Conservation (phyloP, 495 filamentous ascomycete species). For the Antarctomyces pellizariae region DNA sequence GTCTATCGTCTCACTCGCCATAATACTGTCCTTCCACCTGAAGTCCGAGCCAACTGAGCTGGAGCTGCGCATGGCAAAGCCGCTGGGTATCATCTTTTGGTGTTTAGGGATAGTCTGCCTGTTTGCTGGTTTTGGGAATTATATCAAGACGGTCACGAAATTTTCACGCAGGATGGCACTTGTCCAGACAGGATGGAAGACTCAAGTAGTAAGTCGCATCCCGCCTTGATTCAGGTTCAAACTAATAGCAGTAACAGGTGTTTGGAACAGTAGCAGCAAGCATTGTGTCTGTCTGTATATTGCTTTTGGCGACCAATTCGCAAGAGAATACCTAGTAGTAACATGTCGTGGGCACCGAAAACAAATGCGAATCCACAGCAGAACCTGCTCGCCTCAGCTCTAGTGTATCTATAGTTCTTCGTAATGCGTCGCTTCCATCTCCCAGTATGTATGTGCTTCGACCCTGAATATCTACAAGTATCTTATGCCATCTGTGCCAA, state of each 20-base stretch:
- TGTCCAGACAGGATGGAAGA: slow-evolving; percentile 88
- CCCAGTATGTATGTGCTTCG: too few relatives aligned
- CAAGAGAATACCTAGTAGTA: too few relatives aligned
- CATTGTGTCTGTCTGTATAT: slow-evolving; percentile 55
- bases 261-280: slow-evolving; percentile 53
- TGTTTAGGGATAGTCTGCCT: slow-evolving; percentile 51
- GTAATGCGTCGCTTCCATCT: too few relatives aligned
- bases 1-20: slow-evolving; percentile 68
- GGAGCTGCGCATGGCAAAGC: slow-evolving; percentile 55
- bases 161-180: slow-evolving; percentile 58
- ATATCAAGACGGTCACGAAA: slow-evolving; percentile 66
- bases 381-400: not conserved
- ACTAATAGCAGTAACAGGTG: slow-evolving; percentile 19
- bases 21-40: slow-evolving; percentile 82
- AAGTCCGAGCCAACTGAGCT: slow-evolving; percentile 40
- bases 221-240: too few relatives aligned
- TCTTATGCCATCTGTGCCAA: slow-evolving; percentile 9
- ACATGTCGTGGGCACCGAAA: too few relatives aligned
- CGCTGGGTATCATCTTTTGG: slow-evolving; percentile 81
- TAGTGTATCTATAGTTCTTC: slow-evolving; percentile 1
- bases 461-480: too few relatives aligned
- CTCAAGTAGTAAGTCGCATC: slow-evolving; percentile 51
- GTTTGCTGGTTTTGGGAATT: slow-evolving; percentile 58
- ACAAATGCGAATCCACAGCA: not conserved
- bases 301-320: slow-evolving; percentile 18